Conservation (phyloP, 768 basidiomycete genomes). For the Trametes meyenii region DNA sequence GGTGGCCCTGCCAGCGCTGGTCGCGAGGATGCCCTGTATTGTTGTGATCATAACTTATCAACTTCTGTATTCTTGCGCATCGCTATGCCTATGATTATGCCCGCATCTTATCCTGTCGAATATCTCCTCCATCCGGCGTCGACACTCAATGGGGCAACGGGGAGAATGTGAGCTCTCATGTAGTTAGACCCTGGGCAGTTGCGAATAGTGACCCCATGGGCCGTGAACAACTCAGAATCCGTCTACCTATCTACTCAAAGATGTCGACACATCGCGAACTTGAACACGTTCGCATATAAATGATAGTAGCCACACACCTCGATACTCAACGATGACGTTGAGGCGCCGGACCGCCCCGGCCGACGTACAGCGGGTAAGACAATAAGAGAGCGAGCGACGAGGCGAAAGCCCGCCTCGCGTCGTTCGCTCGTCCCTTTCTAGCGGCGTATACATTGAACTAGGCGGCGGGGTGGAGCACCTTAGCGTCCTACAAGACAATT, state of each 20-base stretch:
- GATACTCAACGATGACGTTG: not conserved
- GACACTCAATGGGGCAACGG: too few relatives aligned
- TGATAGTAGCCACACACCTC: too few relatives aligned
- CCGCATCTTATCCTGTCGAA: not conserved
- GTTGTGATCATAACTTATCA: conserved; percentile 1
- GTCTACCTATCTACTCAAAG: too few relatives aligned
- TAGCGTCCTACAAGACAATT: conserved; percentile 15
- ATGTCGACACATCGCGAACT: too few relatives aligned
- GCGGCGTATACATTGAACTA: not conserved
- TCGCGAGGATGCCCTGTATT: not conserved
- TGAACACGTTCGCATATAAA: too few relatives aligned
- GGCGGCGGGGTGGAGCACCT: not conserved
- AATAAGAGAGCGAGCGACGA: not conserved
- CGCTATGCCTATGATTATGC: not conserved
- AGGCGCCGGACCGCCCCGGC: not conserved
- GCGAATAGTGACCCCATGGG: too few relatives aligned
- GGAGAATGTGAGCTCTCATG: too few relatives aligned
- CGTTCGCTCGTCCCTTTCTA: conserved; percentile 5
- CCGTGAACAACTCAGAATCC: too few relatives aligned
- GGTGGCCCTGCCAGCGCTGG: not conserved
- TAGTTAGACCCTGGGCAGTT: too few relatives aligned
- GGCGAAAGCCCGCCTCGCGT: not conserved
- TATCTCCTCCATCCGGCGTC: not conserved
- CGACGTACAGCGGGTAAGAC: not conserved
- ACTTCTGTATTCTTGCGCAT: not conserved